Evolutionary conservation across 1,284 basidiomycete genomes (phyloP), one percentile per base, ranked within the genome.

Genomic region (Paramarasmius palmivorus): DNA sequence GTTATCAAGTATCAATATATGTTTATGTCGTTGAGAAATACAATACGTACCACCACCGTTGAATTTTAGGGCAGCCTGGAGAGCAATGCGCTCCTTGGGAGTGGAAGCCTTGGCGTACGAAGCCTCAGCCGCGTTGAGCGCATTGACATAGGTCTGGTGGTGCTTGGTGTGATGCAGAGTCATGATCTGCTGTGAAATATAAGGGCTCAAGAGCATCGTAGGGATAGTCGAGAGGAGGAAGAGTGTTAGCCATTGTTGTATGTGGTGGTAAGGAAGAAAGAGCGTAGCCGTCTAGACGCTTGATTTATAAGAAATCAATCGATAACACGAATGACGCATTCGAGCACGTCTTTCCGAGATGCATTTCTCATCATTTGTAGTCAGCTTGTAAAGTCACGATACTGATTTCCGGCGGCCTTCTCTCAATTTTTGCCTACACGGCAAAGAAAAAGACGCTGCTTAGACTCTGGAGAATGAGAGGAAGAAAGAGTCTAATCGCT

Each of bases 201-300:
- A 83, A n/a, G 37, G 93, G 92, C 78, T 94, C 91, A 65, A 95
- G 89, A 50, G 83, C 86, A 79, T 95, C 79, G 76, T 97, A 96
- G 36, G 76, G 72, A 73, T 97, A 98, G 26, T 92, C 89, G 47
- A 97, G 88, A 61, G 83, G 72, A 37, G 93, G 95, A 41, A 96
- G 85, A 49, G 77, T 81, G 78, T 88, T 78, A 41, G 68, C 56
- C 72, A 73, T 73, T 52, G 59, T 64, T 38, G 52, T 56, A 38
- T 32, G 50, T 17, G 37, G 25, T 37, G 36, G 48, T 29, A 22
- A 32, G 17, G 41, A 46, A 23, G 32, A 38, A 48, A 54, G 42
- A 50, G 23, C 26, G n/a, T 36, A 36, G 41, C 29, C 29, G 32
- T 32, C 44, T 46, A 26, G 29, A 17, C 39, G 36, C n/a, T n/a